Conservation (phyloP, 2,329 filamentous ascomycete genomes). For the Metarhizium brunneum region DNA sequence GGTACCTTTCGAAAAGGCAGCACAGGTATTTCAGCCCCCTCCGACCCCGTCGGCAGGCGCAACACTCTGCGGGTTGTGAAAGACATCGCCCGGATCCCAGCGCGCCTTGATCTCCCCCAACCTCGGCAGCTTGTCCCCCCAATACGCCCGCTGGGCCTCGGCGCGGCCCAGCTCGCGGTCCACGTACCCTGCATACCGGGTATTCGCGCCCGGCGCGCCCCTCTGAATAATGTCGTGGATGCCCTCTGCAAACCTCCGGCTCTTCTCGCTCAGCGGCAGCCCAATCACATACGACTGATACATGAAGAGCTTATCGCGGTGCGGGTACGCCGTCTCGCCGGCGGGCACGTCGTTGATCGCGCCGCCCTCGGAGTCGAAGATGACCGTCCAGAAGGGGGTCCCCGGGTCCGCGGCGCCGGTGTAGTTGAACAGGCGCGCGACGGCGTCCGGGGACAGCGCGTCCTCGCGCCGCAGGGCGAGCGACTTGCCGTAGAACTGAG, state of each 20-base stretch:
- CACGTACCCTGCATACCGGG: slow-evolving; percentile 56
- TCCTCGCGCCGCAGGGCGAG: slow-evolving; percentile 42
- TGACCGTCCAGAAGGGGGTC: slow-evolving; percentile 49
- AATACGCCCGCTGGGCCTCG: slow-evolving; percentile 41
- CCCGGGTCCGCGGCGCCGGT: slow-evolving; percentile 39
- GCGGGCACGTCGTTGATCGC: slow-evolving; percentile 45
- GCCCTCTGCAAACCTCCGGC: slow-evolving; percentile 39
- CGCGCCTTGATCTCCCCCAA: slow-evolving; percentile 40
- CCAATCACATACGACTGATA: slow-evolving; percentile 53
- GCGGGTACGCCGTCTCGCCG: slow-evolving; percentile 51
- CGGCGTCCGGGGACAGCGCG: slow-evolving; percentile 32
- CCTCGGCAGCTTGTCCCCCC: slow-evolving; percentile 39
- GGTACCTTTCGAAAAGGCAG: too few species aligned
- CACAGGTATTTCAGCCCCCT: too few species aligned
- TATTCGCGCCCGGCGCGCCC: slow-evolving; percentile 28
- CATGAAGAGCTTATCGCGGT: slow-evolving; percentile 56
- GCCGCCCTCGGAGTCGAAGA: slow-evolving; percentile 54
- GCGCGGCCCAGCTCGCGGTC: slow-evolving; percentile 37
- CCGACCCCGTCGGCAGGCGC: slow-evolving; percentile 22
- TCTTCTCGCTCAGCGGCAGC: slow-evolving; percentile 34
- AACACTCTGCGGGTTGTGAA: slow-evolving; percentile 52
- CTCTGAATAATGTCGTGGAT: slow-evolving; percentile 36
- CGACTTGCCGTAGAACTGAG: slow-evolving; percentile 48
- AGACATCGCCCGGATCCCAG: slow-evolving; percentile 44
- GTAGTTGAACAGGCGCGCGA: slow-evolving; percentile 44